Conservation (phyloP, 2,329 filamentous ascomycete species). For the Neopestalotiopsis sp. region DNA sequence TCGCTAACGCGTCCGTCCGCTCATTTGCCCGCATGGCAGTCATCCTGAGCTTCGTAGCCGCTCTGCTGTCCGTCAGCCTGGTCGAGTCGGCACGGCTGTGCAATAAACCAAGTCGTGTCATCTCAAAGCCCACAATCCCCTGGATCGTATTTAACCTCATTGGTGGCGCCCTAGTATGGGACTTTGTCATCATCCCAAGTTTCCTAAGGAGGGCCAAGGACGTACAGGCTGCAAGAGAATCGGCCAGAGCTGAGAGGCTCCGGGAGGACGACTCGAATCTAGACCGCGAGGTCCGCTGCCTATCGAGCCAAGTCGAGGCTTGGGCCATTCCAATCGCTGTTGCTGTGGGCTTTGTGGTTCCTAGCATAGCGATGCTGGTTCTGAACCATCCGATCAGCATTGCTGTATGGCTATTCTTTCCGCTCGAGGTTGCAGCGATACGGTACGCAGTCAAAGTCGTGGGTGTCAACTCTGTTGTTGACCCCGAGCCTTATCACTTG, state of each 20-base stretch:
- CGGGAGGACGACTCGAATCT: constrained; percentile 34
- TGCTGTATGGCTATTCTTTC: constrained; percentile 57
- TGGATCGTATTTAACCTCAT: constrained; percentile 55
- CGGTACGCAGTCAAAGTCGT: constrained; percentile 40
- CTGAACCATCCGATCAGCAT: constrained; percentile 42
- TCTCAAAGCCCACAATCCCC: constrained; percentile 38
- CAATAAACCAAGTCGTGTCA: constrained; percentile 36
- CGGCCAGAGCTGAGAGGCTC: constrained; percentile 25
- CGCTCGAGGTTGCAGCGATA: constrained; percentile 51
- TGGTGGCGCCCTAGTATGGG: constrained; percentile 56
- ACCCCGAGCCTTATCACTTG: constrained; percentile 43
- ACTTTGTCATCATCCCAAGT: constrained; percentile 55
- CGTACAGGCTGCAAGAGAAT: constrained; percentile 34
- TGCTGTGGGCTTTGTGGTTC: constrained; percentile 51
- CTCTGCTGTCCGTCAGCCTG: constrained; percentile 53
- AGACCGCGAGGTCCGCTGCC: constrained; percentile 39
- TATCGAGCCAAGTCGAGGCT: constrained; percentile 54
- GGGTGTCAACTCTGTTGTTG: constrained; percentile 28
- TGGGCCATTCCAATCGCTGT: constrained; percentile 60
- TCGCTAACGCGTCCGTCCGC: constrained; percentile 47
- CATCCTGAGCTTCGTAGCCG: constrained; percentile 50
- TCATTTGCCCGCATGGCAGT: constrained; percentile 45
- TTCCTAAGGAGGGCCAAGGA: constrained; percentile 49
- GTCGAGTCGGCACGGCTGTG: constrained; percentile 53
- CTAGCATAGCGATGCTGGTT: constrained; percentile 52